Evolutionary conservation across 1,139 yeast genomes (phyloP), one percentile per base, ranked within the genome.

Genomic region (Geotrichum australiense): DNA sequence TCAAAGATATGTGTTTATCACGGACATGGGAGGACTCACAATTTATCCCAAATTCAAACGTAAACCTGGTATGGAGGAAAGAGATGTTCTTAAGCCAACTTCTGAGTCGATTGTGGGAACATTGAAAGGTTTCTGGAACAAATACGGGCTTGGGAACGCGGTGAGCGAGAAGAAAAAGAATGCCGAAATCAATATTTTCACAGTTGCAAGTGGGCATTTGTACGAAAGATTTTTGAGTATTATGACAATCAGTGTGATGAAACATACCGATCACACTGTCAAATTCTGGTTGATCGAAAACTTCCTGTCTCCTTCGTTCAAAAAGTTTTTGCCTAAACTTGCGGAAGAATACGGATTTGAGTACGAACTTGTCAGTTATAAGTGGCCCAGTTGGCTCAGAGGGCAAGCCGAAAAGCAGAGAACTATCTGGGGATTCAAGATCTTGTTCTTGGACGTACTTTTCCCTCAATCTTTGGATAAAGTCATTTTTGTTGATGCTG

Each of bases 371-470:
- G 70, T 91, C 15, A 75, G 81, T 2, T 91, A 84, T 61, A 80
- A 82, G 51, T 91, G 98, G 98, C 98, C 98, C 8, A 63, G 68
- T 19, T 91, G 96, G 94, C 66, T 91, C 22, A 71, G 93, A 35
- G 70, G 70, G 1, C 97, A 91, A 61, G 60, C 78, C 24, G 87
- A 80, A 52, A 76, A 76, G 56, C 87, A 81, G 54, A 70, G 96
- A 49, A 76, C 79, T 2, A 76, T 86, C 40, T 85, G 95, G 89
- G 95, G 91, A 1, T 84, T 82, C 57, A 89, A 89, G 59, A 80
- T 87, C 32, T 64, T 91, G 40, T 87, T 91, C 51, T 64, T 87
- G 48, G 98, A 91, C 62, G 89, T 83, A 0, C 59, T 91, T 41
- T 86, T 91, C 60, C 97, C 98, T 0, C 79, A 74, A 50, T 75